Evolutionary conservation across 768 basidiomycete genomes (phyloP), one percentile per base, ranked within the genome.

Genomic region (Phaeolepiota aurea): DNA sequence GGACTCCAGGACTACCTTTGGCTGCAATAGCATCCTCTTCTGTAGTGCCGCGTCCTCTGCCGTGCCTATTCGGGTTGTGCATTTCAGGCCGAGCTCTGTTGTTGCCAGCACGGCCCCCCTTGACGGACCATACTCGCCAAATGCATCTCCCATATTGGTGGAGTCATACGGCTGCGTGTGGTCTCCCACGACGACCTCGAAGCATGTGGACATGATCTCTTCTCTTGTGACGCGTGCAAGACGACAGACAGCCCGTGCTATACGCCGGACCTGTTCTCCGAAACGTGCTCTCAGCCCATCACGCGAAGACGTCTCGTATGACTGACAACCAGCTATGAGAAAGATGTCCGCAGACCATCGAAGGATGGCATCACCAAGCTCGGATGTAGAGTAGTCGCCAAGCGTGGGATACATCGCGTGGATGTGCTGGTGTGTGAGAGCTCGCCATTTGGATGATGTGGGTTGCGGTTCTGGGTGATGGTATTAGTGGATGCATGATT

Each of bases 1-100:
- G n/a, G 77, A 78, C 52, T 87, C 83, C 42, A 87, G 58, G 30
- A 87, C 76, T 2, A 87, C 82, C 55, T 83, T 87, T n/a, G 85
- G 83, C 53, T 68, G 68, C 43, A 87, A 61, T 37, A 87, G 58
- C 40, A 79, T 56, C 50, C 78, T 71, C 45, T 71, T 68, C 38
- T 85, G 84, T 32, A 77, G 56, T 18, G 49, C 55, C 22, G 66
- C 71, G 20, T 67, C 72, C 22, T 50, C 51, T 13, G 47, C 47
- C 16, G 55, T 55, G 28, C 56, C 58, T 37, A 66, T 71, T 39
- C 70, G 64, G 31, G 78, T 82, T 32, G 73, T 71, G 44, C 85
- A 85, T 37, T 72, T 65, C 45, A 88, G 54, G 2, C 85, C 85
- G 23, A 88, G 52, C 55, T 87, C 84, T 11, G 79, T 84, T 18